Evolutionary conservation across 2,329 filamentous ascomycete species (phyloP), one percentile per base, ranked within the genome.

Genomic region (Curvularia spicifera): DNA sequence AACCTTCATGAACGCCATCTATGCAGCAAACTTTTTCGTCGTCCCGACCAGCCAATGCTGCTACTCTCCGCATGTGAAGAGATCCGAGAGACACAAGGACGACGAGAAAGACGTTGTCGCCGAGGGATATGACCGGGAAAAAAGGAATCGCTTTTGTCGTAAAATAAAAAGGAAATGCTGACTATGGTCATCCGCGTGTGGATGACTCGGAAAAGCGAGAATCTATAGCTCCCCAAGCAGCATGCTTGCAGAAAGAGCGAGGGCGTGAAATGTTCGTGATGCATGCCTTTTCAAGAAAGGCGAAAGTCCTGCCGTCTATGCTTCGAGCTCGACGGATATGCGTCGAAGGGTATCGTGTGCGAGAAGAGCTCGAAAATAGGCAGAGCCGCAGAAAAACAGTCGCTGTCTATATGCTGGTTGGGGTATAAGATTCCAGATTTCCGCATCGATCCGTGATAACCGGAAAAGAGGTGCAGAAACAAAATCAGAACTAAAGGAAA

Each of bases 391-490:
- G 69, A 73, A 71, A 79, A 81, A 80, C 76, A 77, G 75, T 79
- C 78, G 79, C 78, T 79, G 75, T 81, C 79, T 81, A 81, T 81
- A 79, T 81, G 78, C 78, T 79, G 78, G 69, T 79, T 74, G 75
- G 78, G 78, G 78, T 79, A 80, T 79, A 76, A 78, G 75, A 73
- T 77, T 77, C 75, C 75, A 71, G 73, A 74, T 71, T 73, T 73
- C 71, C 76, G 72, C 70, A 69, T 71, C 71, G 66, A 70, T 71
- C 63, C 69, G 69, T 58, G 67, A 63, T 67, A 62, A 72, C 69
- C 71, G 67, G 66, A 65, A 71, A 73, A 66, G 64, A 69, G 70
- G 69, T 66, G 70, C 70, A 69, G 63, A 63, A 74, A 46, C 44
- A 46, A 73, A 66, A 64, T 58, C 56, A 62, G 72, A 68, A 70